Evolutionary conservation across 345 rosid genomes (phyloP).

Genomic region (Raphanus raphanistrum): DNA sequence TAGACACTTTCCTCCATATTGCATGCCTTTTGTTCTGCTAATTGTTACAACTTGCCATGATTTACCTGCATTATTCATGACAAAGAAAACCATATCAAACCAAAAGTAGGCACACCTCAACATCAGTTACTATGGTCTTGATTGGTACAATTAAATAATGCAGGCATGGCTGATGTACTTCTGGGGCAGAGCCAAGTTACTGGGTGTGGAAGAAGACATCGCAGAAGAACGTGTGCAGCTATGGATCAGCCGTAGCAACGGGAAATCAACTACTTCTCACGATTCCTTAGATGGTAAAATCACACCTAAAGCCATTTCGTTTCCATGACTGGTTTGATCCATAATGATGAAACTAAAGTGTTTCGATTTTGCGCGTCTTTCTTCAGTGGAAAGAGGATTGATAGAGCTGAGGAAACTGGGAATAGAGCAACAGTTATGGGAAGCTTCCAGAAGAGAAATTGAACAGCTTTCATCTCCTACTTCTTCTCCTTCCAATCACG

Average conservation of each 20-base stretch:
- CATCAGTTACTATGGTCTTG: not conserved
- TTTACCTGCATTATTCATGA: not conserved
- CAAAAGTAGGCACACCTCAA: not conserved
- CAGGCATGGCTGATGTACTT: conserved; percentile 92
- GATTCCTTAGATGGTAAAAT: conserved; percentile 79
- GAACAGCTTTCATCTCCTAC: conserved; percentile 44
- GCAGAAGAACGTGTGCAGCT: conserved; percentile 76
- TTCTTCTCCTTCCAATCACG: conserved; percentile 33
- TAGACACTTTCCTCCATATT: conserved; percentile 4
- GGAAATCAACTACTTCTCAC: conserved; percentile 59
- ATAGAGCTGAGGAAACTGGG: conserved; percentile 79
- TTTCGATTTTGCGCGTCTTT: conserved; percentile 1
- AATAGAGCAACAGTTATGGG: conserved; percentile 90
- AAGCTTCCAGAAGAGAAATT: conserved; percentile 77
- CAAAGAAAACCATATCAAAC: not conserved
- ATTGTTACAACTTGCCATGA: not conserved
- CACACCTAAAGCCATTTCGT: not conserved
- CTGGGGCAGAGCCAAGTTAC: conserved; percentile 81
- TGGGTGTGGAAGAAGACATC: conserved; percentile 74
- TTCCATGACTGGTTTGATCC: not conserved
- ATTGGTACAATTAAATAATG: not conserved
- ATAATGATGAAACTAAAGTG: not conserved
- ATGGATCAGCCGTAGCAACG: conserved; percentile 64
- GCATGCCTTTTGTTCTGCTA: not conserved
- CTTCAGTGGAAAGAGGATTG: conserved; percentile 76